Evolutionary conservation across 1,284 basidiomycete species (phyloP), one percentile per base, ranked within the genome.

Genomic region (Takashimella tepidaria): DNA sequence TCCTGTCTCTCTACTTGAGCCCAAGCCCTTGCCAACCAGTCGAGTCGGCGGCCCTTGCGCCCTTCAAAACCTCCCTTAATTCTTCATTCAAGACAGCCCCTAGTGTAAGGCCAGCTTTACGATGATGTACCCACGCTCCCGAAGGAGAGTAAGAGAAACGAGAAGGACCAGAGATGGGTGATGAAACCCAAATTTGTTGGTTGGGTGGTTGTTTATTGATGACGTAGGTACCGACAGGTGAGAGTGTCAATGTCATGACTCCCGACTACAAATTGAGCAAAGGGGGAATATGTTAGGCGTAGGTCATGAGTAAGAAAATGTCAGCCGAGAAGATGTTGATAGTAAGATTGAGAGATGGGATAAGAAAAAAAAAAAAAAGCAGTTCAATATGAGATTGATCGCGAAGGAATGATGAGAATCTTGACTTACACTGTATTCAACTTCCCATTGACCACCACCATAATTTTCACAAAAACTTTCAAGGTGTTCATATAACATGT

Each of bases 121-220:
- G 81, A 19, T 80, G 77, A 70, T 95, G 93, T 22, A 87, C 77
- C 92, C 92, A 96, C 2, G 47, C 45, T 10, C 62, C 67, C 16
- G 56, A 47, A n/a, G 51, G 24, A n/a, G 66, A 61, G 63, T 87
- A 89, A 73, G 92, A 89, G 70, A 92, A 96, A 42, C 92, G 84
- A 75, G 88, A 88, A 11, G 92, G 92, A 16, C 92, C 92, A 64
- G 91, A 89, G 58, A 85, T 70, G 0, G 95, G 95, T 31, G 91
- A 95, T 11, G 90, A 93, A 27, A 98, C 80, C 95, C 95, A 98
- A 69, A 98, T 98, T 74, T 98, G 96, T 76, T 92, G 92, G 72
- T 98, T 98, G 4, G 96, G 95, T 8, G 95, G 95, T 75, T 98
- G 95, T 80, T 98, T 98, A 79, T 98, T 98, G 78, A 98, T 89